These are phyloP conservation scores for Colletotrichum liaoningense DNA, from an alignment of 2,329 filamentous ascomycete species.

Conservation along the genomic window DNA sequence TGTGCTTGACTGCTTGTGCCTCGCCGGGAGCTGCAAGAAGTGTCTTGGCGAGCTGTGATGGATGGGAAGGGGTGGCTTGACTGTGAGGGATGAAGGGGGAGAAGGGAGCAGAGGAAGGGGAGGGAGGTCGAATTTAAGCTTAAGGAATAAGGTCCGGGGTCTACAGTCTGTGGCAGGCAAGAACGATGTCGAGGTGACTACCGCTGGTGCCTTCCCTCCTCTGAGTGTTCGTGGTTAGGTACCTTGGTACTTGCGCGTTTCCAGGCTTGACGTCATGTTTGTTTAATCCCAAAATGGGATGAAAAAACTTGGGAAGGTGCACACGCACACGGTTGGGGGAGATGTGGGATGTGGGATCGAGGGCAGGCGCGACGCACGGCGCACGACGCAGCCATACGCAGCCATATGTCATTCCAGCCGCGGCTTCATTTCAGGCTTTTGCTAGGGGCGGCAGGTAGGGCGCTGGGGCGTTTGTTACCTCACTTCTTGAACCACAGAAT, in stretches of 20 bases:
- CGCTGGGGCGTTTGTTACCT: no score
- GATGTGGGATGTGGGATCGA: background rate
- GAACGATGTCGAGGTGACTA: background rate
- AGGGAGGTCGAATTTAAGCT: conserved; percentile 21
- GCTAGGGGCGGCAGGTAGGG: background rate
- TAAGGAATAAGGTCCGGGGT: conserved; percentile 14
- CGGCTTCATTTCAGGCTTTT: background rate
- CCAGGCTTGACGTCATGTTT: conserved; percentile 31
- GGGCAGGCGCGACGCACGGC: background rate
- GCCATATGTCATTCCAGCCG: conserved; percentile 23
- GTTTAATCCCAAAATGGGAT: background rate
- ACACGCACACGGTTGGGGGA: background rate
- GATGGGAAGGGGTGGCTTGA: conserved; percentile 14
- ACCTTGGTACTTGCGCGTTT: background rate
- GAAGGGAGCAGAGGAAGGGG: background rate
- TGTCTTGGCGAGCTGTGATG: conserved; percentile 28
- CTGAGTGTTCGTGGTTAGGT: background rate
- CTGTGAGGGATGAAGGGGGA: background rate
- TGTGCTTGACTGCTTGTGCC: conserved; percentile 32
- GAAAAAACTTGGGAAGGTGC: background rate
- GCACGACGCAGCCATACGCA: no score
- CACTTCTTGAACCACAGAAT: background rate
- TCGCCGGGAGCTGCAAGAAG: conserved; percentile 14
- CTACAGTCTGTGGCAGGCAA: background rate
- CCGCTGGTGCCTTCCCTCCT: no score